These are phyloP conservation scores for Colletotrichum chlorophyti DNA, from an alignment of 2,329 filamentous ascomycete genomes.

Conservation along the genomic window DNA sequence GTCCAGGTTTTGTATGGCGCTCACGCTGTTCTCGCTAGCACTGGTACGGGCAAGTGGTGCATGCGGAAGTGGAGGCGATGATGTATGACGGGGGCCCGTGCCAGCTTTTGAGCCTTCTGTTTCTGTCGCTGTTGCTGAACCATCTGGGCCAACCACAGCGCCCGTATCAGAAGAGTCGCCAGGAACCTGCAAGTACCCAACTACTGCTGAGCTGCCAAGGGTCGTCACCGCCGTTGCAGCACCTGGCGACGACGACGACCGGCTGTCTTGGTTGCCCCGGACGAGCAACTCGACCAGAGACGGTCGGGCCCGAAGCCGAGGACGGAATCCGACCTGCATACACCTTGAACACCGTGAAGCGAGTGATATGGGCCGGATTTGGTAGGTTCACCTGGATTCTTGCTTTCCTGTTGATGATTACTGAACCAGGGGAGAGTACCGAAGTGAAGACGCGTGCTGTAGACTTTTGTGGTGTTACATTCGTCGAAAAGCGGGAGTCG, in stretches of 20 bases:
- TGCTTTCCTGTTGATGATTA: background rate
- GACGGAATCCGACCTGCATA: slow-evolving; percentile 60
- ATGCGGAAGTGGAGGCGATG: slow-evolving; percentile 25
- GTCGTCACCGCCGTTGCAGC: slow-evolving; percentile 25
- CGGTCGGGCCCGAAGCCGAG: slow-evolving; percentile 57
- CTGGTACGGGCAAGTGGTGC: slow-evolving; percentile 14
- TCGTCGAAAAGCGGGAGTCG: too few relatives aligned
- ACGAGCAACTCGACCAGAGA: slow-evolving; percentile 60
- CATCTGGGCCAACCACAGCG: slow-evolving; percentile 22
- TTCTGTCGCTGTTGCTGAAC: slow-evolving; percentile 36
- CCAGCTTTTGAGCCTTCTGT: slow-evolving; percentile 21
- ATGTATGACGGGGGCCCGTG: slow-evolving; percentile 28
- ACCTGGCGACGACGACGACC: too few relatives aligned
- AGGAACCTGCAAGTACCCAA: slow-evolving; percentile 35
- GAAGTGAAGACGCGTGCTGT: too few relatives aligned
- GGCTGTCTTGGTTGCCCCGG: slow-evolving; percentile 39
- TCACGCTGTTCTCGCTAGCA: background rate
- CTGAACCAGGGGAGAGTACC: too few relatives aligned
- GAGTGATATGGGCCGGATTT: background rate
- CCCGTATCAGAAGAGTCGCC: background rate
- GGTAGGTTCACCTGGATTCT: background rate
- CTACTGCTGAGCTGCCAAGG: slow-evolving; percentile 10
- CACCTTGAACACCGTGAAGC: slow-evolving; percentile 35
- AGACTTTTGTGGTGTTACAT: too few relatives aligned
- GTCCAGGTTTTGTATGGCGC: slow-evolving; percentile 4